Base-by-base conservation (phyloP, 768 basidiomycete genomes). In the Sporobolomyces roseus region DNA sequence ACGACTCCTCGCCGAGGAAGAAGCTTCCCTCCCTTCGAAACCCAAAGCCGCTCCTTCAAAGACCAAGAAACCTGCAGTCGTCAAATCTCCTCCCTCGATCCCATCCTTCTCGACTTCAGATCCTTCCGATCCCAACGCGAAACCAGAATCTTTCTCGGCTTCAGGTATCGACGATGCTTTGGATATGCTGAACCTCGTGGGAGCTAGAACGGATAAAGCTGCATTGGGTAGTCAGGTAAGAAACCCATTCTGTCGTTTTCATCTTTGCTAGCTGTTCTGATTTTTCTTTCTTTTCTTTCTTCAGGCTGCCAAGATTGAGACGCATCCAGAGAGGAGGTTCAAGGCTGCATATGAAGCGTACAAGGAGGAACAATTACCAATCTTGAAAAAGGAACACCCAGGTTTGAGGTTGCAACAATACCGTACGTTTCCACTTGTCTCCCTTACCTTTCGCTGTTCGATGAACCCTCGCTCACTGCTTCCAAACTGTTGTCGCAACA, bases 261-360 rank as follows among this genome's bases (percentile, higher is more conserved):
- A n/a, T n/a, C n/a, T n/a, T n/a, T n/a, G n/a, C n/a, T n/a, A n/a
- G n/a, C n/a, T n/a, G n/a, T n/a, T n/a, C n/a, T n/a, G n/a, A n/a
- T n/a, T n/a, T n/a, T n/a, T n/a, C n/a, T n/a, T n/a, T n/a, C n/a
- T n/a, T n/a, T n/a, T n/a, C n/a, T n/a, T n/a, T n/a, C n/a, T n/a
- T n/a, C n/a, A n/a, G 52, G 74, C 73, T 7, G 59, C 56, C 35
- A 63, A 63, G 58, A 63, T 75, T 38, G 74, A 77, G 58, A 48
- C 59, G 2, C 74, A 74, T 56, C 74, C 74, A 19, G 74, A 81
- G 76, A 62, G 80, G 63, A 77, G 81, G 29, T 81, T 80, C 78
- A 81, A 81, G 75, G 80, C 80, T 30, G 81, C 81, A 14, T 80
- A 80, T 64, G 80, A 80, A 71, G 78, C 77, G 7, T 81, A 80